Evolutionary conservation across 1,284 basidiomycete genomes (phyloP).

Genomic region (Malassezia arunalokei): DNA sequence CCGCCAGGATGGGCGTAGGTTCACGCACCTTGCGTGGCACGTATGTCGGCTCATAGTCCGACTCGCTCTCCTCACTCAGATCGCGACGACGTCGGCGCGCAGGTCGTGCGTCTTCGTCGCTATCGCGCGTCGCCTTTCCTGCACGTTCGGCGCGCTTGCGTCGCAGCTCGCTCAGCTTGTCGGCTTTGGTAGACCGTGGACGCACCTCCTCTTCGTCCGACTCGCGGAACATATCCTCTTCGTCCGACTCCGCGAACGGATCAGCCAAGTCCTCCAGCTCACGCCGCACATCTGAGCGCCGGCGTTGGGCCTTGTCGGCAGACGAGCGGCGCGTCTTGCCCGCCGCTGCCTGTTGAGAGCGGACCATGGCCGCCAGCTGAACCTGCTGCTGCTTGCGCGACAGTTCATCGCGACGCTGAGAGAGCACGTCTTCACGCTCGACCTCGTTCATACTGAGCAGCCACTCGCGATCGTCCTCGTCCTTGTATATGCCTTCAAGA

Average conservation of each 20-base stretch:
- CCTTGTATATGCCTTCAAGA: slow-evolving; percentile 74
- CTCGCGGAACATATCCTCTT: slow-evolving; percentile 15
- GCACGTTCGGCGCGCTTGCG: slow-evolving; percentile 26
- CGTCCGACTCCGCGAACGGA: slow-evolving; percentile 11
- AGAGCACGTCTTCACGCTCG: slow-evolving; percentile 72
- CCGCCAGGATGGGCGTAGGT: not conserved
- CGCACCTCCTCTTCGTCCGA: slow-evolving; percentile 12
- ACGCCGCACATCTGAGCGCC: slow-evolving; percentile 9
- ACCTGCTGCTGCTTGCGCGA: slow-evolving; percentile 63
- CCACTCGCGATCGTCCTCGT: slow-evolving; percentile 68
- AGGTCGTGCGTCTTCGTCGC: not conserved
- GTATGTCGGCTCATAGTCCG: slow-evolving; percentile 13
- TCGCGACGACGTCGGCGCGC: slow-evolving; percentile 8
- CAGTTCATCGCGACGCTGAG: slow-evolving; percentile 65
- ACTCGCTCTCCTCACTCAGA: slow-evolving; percentile 16
- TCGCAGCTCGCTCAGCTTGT: slow-evolving; percentile 29
- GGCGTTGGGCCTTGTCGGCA: slow-evolving; percentile 8
- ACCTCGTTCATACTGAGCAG: slow-evolving; percentile 69
- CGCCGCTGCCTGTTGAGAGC: slow-evolving; percentile 52
- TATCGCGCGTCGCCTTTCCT: slow-evolving; percentile 9
- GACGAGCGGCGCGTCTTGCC: slow-evolving; percentile 17
- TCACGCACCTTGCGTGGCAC: slow-evolving; percentile 1
- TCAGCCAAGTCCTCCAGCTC: slow-evolving; percentile 15
- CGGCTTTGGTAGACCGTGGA: slow-evolving; percentile 24
- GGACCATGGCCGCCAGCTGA: slow-evolving; percentile 64